Conservation (phyloP, 495 filamentous ascomycete species). For the Niebla homalea region DNA sequence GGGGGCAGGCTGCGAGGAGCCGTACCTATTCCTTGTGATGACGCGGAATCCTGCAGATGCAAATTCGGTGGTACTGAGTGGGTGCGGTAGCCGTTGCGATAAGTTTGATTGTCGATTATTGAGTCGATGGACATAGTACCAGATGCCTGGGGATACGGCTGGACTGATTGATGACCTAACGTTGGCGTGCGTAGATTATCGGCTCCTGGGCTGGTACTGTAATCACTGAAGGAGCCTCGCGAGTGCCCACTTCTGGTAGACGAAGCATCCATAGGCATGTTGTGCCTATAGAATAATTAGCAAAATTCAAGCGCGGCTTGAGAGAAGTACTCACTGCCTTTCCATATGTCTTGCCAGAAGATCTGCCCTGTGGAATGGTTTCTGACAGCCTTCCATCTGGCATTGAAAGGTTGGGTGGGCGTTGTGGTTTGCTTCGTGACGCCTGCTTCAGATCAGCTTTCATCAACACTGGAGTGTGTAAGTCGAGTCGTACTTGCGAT, state of each 20-base stretch:
- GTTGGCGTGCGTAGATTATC: conserved; percentile 6
- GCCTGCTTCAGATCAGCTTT: conserved; percentile 33
- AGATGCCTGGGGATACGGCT: conserved; percentile 20
- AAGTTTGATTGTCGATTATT: conserved; percentile 30
- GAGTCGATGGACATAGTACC: conserved; percentile 34
- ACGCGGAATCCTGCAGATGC: conserved; percentile 9
- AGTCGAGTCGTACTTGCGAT: conserved; percentile 46
- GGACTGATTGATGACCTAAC: conserved; percentile 9
- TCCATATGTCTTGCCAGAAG: conserved; percentile 67
- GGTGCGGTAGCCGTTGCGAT: conserved; percentile 11
- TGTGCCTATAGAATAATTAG: conserved; percentile 11
- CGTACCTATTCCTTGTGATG: conserved; percentile 13
- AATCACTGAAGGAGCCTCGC: conserved; percentile 13
- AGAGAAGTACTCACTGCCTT: conserved; percentile 51
- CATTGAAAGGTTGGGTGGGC: conserved; percentile 54
- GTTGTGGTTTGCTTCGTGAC: conserved; percentile 79
- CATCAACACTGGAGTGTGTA: neutral
- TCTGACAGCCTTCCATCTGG: conserved; percentile 54
- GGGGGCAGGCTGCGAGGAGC: conserved; percentile 11
- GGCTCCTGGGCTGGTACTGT: conserved; percentile 7
- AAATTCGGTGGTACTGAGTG: conserved; percentile 7
- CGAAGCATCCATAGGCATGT: conserved; percentile 10
- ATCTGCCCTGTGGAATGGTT: conserved; percentile 69
- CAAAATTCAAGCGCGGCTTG: neutral
- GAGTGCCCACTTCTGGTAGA: conserved; percentile 8